Base-by-base conservation (phyloP, 2,329 filamentous ascomycete species). In the Fusarium virguliforme region DNA sequence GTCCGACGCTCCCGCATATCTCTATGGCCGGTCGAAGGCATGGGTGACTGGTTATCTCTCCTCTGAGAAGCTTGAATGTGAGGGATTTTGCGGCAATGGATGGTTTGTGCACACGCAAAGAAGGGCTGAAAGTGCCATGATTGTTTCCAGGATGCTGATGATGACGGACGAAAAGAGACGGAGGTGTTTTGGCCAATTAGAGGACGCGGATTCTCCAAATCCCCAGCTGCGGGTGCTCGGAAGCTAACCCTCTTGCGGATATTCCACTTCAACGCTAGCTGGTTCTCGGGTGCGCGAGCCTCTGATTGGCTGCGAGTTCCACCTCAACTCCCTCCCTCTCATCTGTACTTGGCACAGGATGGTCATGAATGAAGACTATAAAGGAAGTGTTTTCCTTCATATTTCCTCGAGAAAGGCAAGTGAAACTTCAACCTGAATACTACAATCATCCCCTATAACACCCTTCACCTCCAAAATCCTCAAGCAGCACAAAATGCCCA, bases 251-350 rank as follows among this genome's bases (percentile, higher is more conserved):
- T 22, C 28, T 54, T 38, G 73, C 63, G 66, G 62, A 24, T 59
- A 54, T 18, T 4, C 6, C 3, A 37, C 10, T 43, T 48, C 10
- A 13, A 51, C 75, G 68, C 78, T 80, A 80, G 48, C 78, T 65
- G 15, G 12, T 22, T 3, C 6, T 76, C 75, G 78, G 75, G 55
- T 75, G 37, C 54, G 72, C 62, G 50, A 1, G 38, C 7, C 40
- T 70, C 53, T 79, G 64, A 79, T 79, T 79, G 77, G 78, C 63
- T 72, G 46, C 13, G 51, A 55, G 5, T n/a, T 60, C 8, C 10
- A 13, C 26, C 13, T 9, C n/a, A 32, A 43, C 4, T 4, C 10
- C 38, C 8, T 32, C 15, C 32, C 18, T 38, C 26, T 35, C 18
- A 53, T 15, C 8, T 4, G 0, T n/a, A 30, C 43, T 9, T 6